Percentiles rank a stretch among this genome's conserved stretches.
These are phyloP conservation scores for Suillus ampliporus DNA, from an alignment of 768 basidiomycete species.

Conservation along the genomic window DNA sequence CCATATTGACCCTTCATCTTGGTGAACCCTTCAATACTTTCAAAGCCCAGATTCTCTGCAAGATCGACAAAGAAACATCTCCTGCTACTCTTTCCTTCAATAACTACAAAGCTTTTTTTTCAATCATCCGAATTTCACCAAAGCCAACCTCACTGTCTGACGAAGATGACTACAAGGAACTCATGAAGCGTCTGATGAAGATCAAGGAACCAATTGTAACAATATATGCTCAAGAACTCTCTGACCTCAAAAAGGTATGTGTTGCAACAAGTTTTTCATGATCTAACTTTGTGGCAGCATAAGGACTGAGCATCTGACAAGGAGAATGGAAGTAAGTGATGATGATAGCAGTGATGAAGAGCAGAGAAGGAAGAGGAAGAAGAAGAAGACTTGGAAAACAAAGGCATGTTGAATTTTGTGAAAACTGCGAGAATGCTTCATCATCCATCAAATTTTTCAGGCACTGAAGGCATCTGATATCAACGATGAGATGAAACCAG, in stretches of 20 bases:
- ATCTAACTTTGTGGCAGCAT: no score
- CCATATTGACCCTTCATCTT: background rate
- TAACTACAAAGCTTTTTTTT: conserved; percentile 2
- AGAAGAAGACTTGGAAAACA: no score
- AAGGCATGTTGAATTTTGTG: no score
- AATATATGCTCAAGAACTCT: background rate
- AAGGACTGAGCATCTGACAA: no score
- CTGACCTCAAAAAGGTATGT: conserved; percentile 2
- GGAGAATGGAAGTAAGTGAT: no score
- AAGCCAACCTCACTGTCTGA: background rate
- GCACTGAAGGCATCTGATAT: no score
- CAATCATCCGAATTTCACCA: conserved; percentile 2
- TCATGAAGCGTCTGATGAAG: background rate
- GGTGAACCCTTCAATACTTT: background rate
- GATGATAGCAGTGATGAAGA: no score
- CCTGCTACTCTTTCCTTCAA: background rate
- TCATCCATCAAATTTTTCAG: no score
- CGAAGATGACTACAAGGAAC: conserved; percentile 7
- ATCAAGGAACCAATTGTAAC: background rate
- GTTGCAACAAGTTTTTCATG: background rate
- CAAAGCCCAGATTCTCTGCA: conserved; percentile 6
- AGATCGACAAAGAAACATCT: background rate
- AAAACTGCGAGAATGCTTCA: no score
- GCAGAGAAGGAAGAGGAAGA: no score
- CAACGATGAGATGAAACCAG: no score